Base-by-base conservation (phyloP, 116 monocot genomes). In the Zostera marina region DNA sequence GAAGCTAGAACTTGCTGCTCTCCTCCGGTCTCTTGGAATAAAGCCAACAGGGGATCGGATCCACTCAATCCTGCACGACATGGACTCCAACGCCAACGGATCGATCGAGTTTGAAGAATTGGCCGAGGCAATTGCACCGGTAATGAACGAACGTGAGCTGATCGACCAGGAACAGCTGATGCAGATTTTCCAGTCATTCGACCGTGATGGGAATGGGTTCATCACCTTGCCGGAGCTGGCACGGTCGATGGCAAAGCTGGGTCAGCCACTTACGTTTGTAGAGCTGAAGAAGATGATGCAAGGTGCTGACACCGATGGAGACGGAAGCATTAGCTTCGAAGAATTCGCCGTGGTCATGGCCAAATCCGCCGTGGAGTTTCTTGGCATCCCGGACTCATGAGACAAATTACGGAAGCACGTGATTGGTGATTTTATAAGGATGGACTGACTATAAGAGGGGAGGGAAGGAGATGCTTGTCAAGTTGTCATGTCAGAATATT, bases 321-420 rank as follows among this genome's bases (percentile, higher is more conserved):
- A 72, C 24, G 72, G 72, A 8, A 65, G 59, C 52, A 72, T 72
- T 44, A 72, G 65, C 46, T 72, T 72, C 53, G 25, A 49, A 9
- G 79, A 79, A 67, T 79, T 79, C 58, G 64, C 79, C 39, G 59
- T 71, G 22, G 60, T 79, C 56, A 75, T 79, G 79, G 79, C 74
- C 45, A 79, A 72, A 68, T 79, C 79, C 17, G 79, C 79, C 4
- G 60, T 71, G 11, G 74, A 63, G 63, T 63, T 63, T 39, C 63
- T 63, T 10, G 62, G 17, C 15, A 1, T 56, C n/a, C 56, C 56
- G n/a, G 56, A 8, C 16, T 39, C n/a, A 1, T 56, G 38, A 32
- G 24, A 17, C 9, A 51, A 51, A 51, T 51, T 19, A 2, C 32
- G 32, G 32, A 32, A 26, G 26, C 26, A 26, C 26, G 4, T 26